Percentiles rank a stretch among this genome's conserved stretches.
phyloP scores from a whole-genome alignment of 2,329 filamentous ascomycete genomes.

The Didymella sp. region DNA sequence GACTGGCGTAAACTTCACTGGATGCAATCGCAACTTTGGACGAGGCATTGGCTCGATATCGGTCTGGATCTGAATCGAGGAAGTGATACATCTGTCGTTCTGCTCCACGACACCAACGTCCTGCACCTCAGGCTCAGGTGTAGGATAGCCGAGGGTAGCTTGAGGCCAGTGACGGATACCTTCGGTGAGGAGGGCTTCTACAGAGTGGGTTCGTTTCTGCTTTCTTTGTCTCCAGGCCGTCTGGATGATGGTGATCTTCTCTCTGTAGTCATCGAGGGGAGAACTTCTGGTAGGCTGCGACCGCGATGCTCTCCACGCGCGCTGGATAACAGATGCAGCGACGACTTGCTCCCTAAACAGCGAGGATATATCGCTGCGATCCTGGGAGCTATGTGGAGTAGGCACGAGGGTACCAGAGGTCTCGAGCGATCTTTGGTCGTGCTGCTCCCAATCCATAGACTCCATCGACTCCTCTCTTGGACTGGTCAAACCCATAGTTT shows the following conservation, averaged over 20 bases:
- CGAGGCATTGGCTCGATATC: slow-evolving; percentile 35
- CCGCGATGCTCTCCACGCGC: slow-evolving; percentile 44
- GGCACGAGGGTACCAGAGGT: slow-evolving; percentile 35
- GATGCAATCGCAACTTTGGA: slow-evolving; percentile 50
- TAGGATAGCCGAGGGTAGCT: slow-evolving; percentile 44
- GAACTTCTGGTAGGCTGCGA: slow-evolving; percentile 28
- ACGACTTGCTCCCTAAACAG: slow-evolving; percentile 36
- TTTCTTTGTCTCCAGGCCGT: slow-evolving; percentile 49
- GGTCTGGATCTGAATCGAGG: slow-evolving; percentile 46
- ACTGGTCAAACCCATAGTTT: slow-evolving; percentile 38
- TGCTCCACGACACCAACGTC: slow-evolving; percentile 25
- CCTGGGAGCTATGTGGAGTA: slow-evolving; percentile 40
- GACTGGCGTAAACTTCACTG: slow-evolving; percentile 64
- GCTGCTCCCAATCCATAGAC: slow-evolving; percentile 39
- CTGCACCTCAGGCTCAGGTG: slow-evolving; percentile 41
- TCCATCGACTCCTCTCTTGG: slow-evolving; percentile 38
- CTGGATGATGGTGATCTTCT: slow-evolving; percentile 49
- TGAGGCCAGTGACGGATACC: slow-evolving; percentile 46
- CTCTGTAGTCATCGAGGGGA: slow-evolving; percentile 48
- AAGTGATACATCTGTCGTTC: slow-evolving; percentile 35
- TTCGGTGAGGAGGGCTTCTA: slow-evolving; percentile 42
- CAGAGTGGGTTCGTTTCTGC: slow-evolving; percentile 37
- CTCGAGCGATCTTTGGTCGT: slow-evolving; percentile 35
- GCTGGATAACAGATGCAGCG: slow-evolving; percentile 47
- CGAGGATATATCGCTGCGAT: slow-evolving; percentile 34